A percentile compares a stretch with the other conserved stretches of the same genome.
phyloP scores from a whole-genome alignment of 192 early-diverging fungal species.

The Gorgonomyces haynaldii region DNA sequence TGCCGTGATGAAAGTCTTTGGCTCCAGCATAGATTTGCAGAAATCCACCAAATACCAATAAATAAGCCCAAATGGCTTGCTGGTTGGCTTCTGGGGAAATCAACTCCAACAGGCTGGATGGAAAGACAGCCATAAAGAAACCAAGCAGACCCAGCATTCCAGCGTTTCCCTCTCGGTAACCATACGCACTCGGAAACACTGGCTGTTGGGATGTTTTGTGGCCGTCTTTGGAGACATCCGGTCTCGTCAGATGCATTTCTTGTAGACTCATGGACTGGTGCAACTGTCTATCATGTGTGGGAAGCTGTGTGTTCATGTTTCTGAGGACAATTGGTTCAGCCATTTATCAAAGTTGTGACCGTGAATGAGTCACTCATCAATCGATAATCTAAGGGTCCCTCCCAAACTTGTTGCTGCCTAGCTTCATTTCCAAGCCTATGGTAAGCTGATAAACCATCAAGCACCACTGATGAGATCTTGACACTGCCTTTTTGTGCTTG shows the following conservation, averaged over 20 bases:
- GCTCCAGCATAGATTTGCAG: background rate
- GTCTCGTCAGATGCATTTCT: no score
- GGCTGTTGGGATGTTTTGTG: conserved; percentile 1
- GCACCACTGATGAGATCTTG: conserved; percentile 42
- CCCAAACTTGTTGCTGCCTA: no score
- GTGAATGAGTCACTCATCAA: no score
- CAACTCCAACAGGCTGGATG: background rate
- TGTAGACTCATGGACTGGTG: no score
- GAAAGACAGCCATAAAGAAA: conserved; percentile 4
- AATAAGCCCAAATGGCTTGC: background rate
- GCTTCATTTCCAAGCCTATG: conserved; percentile 4
- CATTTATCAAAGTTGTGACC: no score
- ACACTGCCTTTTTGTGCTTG: conserved; percentile 30
- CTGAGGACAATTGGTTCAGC: no score
- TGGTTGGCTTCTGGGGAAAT: background rate
- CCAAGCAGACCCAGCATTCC: conserved; percentile 1
- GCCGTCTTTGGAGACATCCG: no score
- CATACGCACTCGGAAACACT: background rate
- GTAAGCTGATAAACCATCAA: conserved; percentile 30
- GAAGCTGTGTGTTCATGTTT: no score
- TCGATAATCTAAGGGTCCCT: no score
- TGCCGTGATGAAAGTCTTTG: conserved; percentile 3
- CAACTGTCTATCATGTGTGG: no score
- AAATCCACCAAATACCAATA: conserved; percentile 2
- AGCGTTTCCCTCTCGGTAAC: conserved; percentile 6